Base-by-base conservation (phyloP, 371 early-diverging fungal genomes). In the Coemansia sp. region DNA sequence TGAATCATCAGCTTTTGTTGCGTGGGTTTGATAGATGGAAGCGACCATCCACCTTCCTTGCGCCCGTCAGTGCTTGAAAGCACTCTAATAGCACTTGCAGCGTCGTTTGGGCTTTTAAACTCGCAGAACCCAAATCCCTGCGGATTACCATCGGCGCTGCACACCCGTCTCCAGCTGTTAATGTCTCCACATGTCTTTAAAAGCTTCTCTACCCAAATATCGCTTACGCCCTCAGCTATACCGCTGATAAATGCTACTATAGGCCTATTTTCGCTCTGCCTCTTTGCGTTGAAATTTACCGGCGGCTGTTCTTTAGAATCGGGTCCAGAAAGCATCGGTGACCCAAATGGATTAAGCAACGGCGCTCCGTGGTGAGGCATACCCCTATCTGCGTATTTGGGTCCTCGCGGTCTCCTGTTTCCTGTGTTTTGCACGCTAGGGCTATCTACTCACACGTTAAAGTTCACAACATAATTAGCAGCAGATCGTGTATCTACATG, bases 91-190 rank as follows among this genome's bases (percentile, higher is more conserved):
- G 80, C 73, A 29, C 78, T 54, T 7, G 73, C 52, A 1, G 78
- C 73, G 9, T 63, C 58, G 1, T 68, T 26, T 15, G 55, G 17
- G 19, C 52, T 41, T 15, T 48, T 40, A 56, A 75, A 81, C 48
- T 80, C 81, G 60, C 80, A 80, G 41, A 81, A 81, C 0, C 81
- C 81, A 70, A 81, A 81, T 11, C 63, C 44, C 26, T 72, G 69
- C 6, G 80, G 81, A 17, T 40, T 61, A 2, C 66, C 81, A 11
- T 80, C 58, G 0, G 73, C 63, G 26, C 60, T 69, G 15, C 39
- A 48, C 1, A 65, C 69, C 6, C 81, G 71, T 11, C 56, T 64
- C 80, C 81, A 81, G 58, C 55, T 67, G 17, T 15, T 62, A 40
- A 80, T 28, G 7, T 68, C 39, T 15, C 81, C 80, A 19, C 80